A percentile compares a stretch with the other conserved stretches of the same genome.
These are phyloP conservation scores for Venturia effusa DNA, from an alignment of 2,329 filamentous ascomycete species.

Conservation along the genomic window DNA sequence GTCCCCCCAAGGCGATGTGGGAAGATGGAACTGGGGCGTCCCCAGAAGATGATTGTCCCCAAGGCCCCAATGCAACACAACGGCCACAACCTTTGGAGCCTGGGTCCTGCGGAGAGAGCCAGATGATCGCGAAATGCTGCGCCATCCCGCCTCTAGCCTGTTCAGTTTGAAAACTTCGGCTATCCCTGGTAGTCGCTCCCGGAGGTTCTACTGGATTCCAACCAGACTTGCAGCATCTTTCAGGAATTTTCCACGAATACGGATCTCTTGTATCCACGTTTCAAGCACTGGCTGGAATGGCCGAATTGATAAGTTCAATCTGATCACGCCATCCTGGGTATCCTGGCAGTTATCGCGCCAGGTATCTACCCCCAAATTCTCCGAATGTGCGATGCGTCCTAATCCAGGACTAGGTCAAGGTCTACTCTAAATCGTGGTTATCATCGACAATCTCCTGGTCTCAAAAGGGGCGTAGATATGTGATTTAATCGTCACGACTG, in stretches of 20 bases:
- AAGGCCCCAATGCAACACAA: background rate
- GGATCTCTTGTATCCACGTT: too few relatives aligned
- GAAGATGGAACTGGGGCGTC: background rate
- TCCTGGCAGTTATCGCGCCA: background rate
- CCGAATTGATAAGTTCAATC: background rate
- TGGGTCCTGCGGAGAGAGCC: background rate
- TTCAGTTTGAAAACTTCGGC: too few relatives aligned
- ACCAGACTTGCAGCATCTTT: too few relatives aligned
- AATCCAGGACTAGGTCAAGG: background rate
- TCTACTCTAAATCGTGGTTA: background rate
- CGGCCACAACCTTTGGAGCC: background rate
- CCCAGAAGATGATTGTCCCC: background rate
- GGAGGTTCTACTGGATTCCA: too few relatives aligned
- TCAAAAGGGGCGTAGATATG: constrained; percentile 1
- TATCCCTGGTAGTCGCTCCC: too few relatives aligned
- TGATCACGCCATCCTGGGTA: too few relatives aligned
- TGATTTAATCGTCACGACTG: too few relatives aligned
- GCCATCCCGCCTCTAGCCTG: too few relatives aligned
- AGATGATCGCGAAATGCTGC: too few relatives aligned
- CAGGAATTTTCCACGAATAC: too few relatives aligned
- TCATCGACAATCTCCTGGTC: background rate
- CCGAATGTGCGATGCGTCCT: background rate
- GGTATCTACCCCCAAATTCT: background rate
- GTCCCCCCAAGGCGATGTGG: too few relatives aligned
- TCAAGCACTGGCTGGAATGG: background rate